These are phyloP conservation scores for Sequoiadendron giganteum DNA, from an alignment of 75 land plant species.

Conservation along the genomic window DNA sequence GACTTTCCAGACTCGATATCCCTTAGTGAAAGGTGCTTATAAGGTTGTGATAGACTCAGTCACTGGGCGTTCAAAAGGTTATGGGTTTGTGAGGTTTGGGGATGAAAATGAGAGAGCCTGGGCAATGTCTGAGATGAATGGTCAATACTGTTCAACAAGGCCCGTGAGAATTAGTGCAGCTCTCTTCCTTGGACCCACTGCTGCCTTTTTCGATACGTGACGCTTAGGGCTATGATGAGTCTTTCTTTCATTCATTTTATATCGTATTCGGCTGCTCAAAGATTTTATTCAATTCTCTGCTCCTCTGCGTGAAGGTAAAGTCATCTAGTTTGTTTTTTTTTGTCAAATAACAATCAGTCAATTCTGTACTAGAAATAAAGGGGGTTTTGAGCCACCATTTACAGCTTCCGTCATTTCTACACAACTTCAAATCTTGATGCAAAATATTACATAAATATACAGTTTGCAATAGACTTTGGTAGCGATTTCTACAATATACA, in stretches of 20 bases:
- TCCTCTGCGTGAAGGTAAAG: no score
- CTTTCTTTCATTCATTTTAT: no score
- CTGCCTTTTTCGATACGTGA: background rate
- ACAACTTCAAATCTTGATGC: no score
- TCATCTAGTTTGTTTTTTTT: no score
- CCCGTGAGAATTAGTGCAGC: slow-evolving; percentile 51
- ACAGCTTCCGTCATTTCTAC: no score
- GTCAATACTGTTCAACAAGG: slow-evolving; percentile 38
- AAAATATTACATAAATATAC: no score
- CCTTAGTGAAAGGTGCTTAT: slow-evolving; percentile 39
- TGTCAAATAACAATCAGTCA: no score
- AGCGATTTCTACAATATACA: no score
- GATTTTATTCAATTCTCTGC: background rate
- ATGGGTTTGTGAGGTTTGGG: slow-evolving; percentile 53
- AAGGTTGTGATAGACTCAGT: slow-evolving; percentile 41
- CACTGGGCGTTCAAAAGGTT: slow-evolving; percentile 46
- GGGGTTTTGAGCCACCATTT: no score
- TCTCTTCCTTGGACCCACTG: background rate
- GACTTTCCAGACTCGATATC: slow-evolving; percentile 25
- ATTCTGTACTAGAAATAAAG: no score
- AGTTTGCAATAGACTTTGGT: no score
- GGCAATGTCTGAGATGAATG: slow-evolving; percentile 52
- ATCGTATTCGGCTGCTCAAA: background rate
- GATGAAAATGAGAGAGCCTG: slow-evolving; percentile 33
- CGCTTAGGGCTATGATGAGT: background rate